Evolutionary conservation across 345 rosid genomes (phyloP), one percentile per base, ranked within the genome.

Genomic region (Dovyalis caffra): DNA sequence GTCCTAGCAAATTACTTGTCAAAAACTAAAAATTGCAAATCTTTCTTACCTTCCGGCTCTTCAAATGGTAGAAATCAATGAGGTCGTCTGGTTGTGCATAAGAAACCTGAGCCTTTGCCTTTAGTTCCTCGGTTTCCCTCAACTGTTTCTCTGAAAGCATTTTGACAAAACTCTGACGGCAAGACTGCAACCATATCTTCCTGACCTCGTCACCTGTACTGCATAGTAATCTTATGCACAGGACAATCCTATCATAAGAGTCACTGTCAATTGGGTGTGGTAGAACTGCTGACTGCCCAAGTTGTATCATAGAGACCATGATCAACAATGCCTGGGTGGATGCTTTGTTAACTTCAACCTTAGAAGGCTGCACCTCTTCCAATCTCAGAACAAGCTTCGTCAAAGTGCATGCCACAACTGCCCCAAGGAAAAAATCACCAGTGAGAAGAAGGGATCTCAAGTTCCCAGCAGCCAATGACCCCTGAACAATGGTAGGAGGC

Each of bases 1-100:
- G 4, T 56, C 28, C 25, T 9, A 56, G 60, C 60, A 56, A 8
- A 53, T 26, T 53, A 12, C 33, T 11, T 7, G 21, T 61, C 28
- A 66, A 18, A 32, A 49, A 28, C 72, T 25, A 71, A 43, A 47
- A 23, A 16, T 2, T 26, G 20, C 12, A 63, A 31, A 16, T 6
- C 6, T 15, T 58, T 32, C 74, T 87, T 74, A 93, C 99, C 97
- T 91, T 95, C 83, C 98, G 85, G 84, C 99, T 93, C 90, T 95
- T 95, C 70, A 95, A 85, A 85, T 95, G 99, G 83, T 90, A 95
- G 92, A 95, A 93, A 82, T 93, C 94, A 66, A 95, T 93, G 73
- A 95, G 97, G 74, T 95, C 99, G 87, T 93, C 99, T 28, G 99
- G 99, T 56, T 95, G 99, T 68, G 97, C 94, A 85, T 93, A 86